phyloP scores from a whole-genome alignment of 495 filamentous ascomycete genomes.

The Lentithecium fluviatile region DNA sequence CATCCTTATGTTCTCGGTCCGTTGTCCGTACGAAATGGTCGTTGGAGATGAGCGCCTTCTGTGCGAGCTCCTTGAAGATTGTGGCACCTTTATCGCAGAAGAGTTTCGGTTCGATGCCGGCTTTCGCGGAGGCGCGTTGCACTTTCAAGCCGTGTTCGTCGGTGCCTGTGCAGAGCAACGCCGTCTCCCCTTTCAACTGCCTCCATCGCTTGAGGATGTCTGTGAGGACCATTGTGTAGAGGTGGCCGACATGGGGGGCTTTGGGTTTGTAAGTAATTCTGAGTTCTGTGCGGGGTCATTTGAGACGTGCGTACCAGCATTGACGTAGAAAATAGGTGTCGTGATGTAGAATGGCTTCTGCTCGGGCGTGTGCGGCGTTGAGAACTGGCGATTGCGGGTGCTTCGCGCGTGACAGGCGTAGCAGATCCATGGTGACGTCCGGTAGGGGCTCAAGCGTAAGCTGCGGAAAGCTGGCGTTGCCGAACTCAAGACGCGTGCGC shows the following conservation, averaged over 20 bases:
- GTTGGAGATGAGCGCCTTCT: conserved; percentile 63
- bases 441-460: not conserved
- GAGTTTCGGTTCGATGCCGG: conserved; percentile 59
- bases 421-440: conserved; percentile 20
- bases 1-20: conserved; percentile 72
- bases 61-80: conserved; percentile 66
- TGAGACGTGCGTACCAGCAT: conserved; percentile 66
- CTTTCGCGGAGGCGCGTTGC: conserved; percentile 73
- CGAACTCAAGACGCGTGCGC: conserved; percentile 8
- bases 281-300: not conserved
- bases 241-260: conserved; percentile 93
- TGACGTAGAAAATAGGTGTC: conserved; percentile 98
- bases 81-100: conserved; percentile 66
- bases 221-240: conserved; percentile 87
- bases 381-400: conserved; percentile 1
- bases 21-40: conserved; percentile 93
- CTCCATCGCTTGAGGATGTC: conserved; percentile 95
- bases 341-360: conserved; percentile 93
- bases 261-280: not conserved
- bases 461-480: not conserved
- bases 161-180: conserved; percentile 85
- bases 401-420: conserved; percentile 6
- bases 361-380: conserved; percentile 3
- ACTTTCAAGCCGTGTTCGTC: conserved; percentile 99
- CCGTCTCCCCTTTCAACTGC: conserved; percentile 65